These are phyloP conservation scores for Yamadazyma songkhlaensis DNA, from an alignment of 1,139 yeast genomes.

Conservation along the genomic window DNA sequence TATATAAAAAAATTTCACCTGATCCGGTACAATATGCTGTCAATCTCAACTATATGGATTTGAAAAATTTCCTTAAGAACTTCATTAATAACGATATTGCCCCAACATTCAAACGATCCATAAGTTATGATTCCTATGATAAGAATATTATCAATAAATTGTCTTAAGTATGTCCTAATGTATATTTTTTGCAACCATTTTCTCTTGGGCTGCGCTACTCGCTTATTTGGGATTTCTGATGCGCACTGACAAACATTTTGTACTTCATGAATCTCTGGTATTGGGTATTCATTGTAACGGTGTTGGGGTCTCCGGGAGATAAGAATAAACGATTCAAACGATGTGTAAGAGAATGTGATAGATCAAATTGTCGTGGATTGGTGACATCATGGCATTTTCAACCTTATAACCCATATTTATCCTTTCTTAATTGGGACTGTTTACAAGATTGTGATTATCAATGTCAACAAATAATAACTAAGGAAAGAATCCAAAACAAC, in stretches of 20 bases:
- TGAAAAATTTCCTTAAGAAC: conserved; percentile 18
- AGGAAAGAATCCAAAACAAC: conserved; percentile 37
- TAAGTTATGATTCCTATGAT: conserved; percentile 9
- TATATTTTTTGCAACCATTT: not conserved
- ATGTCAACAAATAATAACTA: conserved; percentile 77
- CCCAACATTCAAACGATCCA: conserved; percentile 8
- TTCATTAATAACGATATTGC: conserved; percentile 21
- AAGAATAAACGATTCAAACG: conserved; percentile 63
- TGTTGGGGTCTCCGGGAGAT: conserved; percentile 72
- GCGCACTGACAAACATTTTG: too few relatives aligned
- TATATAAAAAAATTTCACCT: not conserved
- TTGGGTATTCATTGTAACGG: conserved; percentile 1
- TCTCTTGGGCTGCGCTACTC: not conserved
- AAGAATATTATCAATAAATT: conserved; percentile 6
- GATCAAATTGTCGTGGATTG: conserved; percentile 18
- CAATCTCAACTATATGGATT: conserved; percentile 1
- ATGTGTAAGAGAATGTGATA: conserved; percentile 63
- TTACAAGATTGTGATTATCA: conserved; percentile 83
- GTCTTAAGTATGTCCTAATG: not conserved
- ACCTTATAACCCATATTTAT: conserved; percentile 36
- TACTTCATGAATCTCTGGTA: not conserved
- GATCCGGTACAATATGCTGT: not conserved
- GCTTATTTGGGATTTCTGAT: too few relatives aligned
- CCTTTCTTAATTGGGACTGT: conserved; percentile 73
- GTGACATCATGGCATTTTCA: conserved; percentile 20